Percentiles rank a stretch among this genome's conserved stretches.
phyloP scores from a whole-genome alignment of 345 rosid genomes.

The Excoecaria cochinchinensis region DNA sequence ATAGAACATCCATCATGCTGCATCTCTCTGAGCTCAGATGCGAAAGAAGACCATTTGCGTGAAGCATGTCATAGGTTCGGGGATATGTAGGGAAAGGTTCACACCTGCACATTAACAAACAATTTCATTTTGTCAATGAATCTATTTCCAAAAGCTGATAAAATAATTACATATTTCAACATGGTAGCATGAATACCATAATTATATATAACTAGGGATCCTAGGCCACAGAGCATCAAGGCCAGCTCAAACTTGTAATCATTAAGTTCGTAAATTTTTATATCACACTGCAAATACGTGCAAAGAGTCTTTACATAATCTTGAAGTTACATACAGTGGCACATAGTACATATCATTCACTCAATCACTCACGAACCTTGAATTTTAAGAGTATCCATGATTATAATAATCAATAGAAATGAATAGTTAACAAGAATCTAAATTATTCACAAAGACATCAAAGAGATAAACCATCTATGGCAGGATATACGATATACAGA shows the following conservation, averaged over 20 bases:
- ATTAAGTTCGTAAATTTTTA: neutral
- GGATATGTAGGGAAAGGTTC: conserved; percentile 98
- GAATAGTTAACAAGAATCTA: neutral
- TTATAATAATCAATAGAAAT: neutral
- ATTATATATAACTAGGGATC: neutral
- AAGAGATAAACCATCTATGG: neutral
- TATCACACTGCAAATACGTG: neutral
- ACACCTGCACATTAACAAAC: conserved; percentile 56
- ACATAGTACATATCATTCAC: neutral
- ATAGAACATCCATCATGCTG: conserved; percentile 63
- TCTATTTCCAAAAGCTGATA: conserved; percentile 9
- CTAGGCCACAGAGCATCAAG: neutral
- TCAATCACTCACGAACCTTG: conserved; percentile 1
- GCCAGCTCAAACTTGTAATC: neutral
- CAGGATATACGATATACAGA: neutral
- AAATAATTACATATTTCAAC: conserved; percentile 6
- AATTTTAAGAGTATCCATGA: neutral
- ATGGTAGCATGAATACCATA: neutral
- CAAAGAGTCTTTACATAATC: neutral
- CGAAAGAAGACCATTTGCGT: conserved; percentile 84
- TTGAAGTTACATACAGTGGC: neutral
- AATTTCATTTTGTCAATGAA: neutral
- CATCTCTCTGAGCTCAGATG: conserved; percentile 63
- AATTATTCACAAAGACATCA: neutral
- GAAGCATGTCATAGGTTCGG: conserved; percentile 94